These are phyloP conservation scores for Gonapodya prolifera DNA, from an alignment of 192 early-diverging fungal genomes.

Conservation along the genomic window DNA sequence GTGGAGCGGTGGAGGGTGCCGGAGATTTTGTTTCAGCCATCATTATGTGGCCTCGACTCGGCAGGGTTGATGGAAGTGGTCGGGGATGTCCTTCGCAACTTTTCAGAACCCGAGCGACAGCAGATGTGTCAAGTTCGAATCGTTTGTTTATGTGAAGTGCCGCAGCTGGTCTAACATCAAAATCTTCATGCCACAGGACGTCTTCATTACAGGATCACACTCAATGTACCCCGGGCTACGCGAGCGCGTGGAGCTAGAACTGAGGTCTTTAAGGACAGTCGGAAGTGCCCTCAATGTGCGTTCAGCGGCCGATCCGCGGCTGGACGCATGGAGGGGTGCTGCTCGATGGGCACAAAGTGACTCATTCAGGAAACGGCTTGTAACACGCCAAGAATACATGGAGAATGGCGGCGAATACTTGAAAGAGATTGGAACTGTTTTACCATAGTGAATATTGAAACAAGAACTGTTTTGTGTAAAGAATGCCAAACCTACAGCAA, in stretches of 20 bases:
- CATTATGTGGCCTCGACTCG: slow-evolving; percentile 74
- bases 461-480: not conserved
- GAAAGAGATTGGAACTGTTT: slow-evolving; percentile 49
- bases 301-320: slow-evolving; percentile 52
- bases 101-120: not conserved
- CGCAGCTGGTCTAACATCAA: not conserved
- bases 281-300: slow-evolving; percentile 36
- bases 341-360: slow-evolving; percentile 40
- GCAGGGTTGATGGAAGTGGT: slow-evolving; percentile 65
- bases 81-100: slow-evolving; percentile 10
- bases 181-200: slow-evolving; percentile 22
- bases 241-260: slow-evolving; percentile 44
- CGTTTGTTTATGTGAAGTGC: slow-evolving; percentile 4
- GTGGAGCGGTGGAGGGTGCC: slow-evolving; percentile 83
- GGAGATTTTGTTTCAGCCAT: slow-evolving; percentile 81
- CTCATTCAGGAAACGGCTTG: slow-evolving; percentile 17
- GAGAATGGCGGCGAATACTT: slow-evolving; percentile 77
- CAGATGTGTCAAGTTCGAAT: slow-evolving; percentile 4
- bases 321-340: slow-evolving; percentile 80
- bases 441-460: not conserved
- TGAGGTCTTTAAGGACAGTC: slow-evolving; percentile 51
- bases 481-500: too few relatives aligned
- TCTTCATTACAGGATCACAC: slow-evolving; percentile 72
- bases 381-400: slow-evolving; percentile 63
- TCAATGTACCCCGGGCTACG: slow-evolving; percentile 49